Evolutionary conservation across 2,329 filamentous ascomycete species (phyloP), one percentile per base, ranked within the genome.

Genomic region (Aureobasidium melanogenum): DNA sequence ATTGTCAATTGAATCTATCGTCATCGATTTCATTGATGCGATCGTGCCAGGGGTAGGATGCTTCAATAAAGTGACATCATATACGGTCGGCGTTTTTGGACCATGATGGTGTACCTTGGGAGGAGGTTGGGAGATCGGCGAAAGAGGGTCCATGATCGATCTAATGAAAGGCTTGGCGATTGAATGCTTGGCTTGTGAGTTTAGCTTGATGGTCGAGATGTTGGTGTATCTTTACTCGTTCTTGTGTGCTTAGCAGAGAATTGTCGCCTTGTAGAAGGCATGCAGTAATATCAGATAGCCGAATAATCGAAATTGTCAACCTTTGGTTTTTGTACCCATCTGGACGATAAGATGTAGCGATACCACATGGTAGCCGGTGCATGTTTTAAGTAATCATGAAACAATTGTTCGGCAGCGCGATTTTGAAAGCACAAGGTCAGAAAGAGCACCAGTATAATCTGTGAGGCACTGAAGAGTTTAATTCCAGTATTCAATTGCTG

Each of bases 21-120:
- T 56, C 52, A 56, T 56, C 39, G 52, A 56, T 44, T 44, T 56
- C 39, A 22, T 44, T 56, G 52, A 44, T 34, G 38, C 52, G n/a
- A 56, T 56, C 52, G 36, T 30, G 50, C 32, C 30, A 51, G 9
- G 50, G 50, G 17, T 34, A 24, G 8, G 6, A 43, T 24, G 32
- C 51, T 43, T 44, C 39, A 10, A 44, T 43, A 44, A 44, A 41
- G 39, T 56, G 52, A 56, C 52, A 56, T 56, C 52, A 56, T 56
- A 6, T 39, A n/a, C 2, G 26, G 38, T 43, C 17, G 34, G 39
- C 14, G 1, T 41, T 32, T 56, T 43, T 44, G 24, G 39, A 56
- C 52, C 52, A 28, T 56, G 52, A 56, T 56, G 52, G 52, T 43
- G 2, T 55, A 28, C 22, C 17, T 19, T 7, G 17, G 52, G 36